Base-by-base conservation (phyloP, 2,329 filamentous ascomycete species). In the Neofusicoccum ribis region DNA sequence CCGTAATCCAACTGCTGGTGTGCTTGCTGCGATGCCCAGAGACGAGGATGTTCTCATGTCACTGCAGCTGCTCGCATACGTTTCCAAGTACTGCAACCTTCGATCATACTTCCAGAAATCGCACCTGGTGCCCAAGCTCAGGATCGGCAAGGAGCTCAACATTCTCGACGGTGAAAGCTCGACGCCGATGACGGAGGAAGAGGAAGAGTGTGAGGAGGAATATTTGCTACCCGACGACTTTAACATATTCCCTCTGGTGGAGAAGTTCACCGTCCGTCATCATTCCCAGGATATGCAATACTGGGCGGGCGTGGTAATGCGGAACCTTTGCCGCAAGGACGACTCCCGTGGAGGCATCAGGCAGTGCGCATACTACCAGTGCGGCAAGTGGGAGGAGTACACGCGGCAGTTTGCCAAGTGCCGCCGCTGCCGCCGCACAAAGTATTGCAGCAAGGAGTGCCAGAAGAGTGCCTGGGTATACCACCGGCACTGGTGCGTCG, bases 381-480 rank as follows among this genome's bases (percentile, higher is more conserved):
- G 95, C 77, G 94, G 94, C 67, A 97, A 96, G 76, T 99, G 95
- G 95, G 95, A 99, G 78, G 91, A 97, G 79, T 97, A 88, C 77
- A 93, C 94, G 44, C 88, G 95, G 67, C 94, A 99, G 76, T 99
- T 99, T 78, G 95, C 95, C 71, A 99, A 99, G 81, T 99, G 95
- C 81, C 89, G 95, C 70, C 89, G 95, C 69, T 99, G 95, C 81
- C 89, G 95, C 71, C 89, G 95, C 69, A 99, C 95, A 68, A 99
- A 99, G 79, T 97, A 97, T 82, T 99, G 95, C 88, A 97, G 93
- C 86, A 99, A 99, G 80, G 95, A 99, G 79, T 99, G 95, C 80
- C 95, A 99, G 81, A 98, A 98, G 84, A 96, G 92, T 72, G 96
- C 95, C 9, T 99, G 95, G 95, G 93, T 95, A 34, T 98, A 93